Percentiles rank a stretch among this genome's conserved stretches.
Evolutionary conservation across 2,329 filamentous ascomycete species (phyloP).

Genomic region (Neodidymelliopsis sp.): DNA sequence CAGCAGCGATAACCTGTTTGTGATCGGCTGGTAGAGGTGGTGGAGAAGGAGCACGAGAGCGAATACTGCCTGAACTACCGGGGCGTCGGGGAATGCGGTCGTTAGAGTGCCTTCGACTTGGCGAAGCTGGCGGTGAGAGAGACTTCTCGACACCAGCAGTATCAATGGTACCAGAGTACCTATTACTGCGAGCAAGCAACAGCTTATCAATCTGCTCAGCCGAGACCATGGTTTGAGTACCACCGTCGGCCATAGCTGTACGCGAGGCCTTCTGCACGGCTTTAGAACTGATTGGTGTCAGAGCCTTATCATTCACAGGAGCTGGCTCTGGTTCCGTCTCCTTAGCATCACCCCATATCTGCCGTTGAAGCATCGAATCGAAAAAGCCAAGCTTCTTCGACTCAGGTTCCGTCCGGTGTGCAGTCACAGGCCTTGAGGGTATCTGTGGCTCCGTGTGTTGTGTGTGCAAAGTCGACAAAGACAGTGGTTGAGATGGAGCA

Average conservation of each 20-base stretch:
- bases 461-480: conserved; percentile 37
- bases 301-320: conserved; percentile 19
- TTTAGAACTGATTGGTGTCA: conserved; percentile 37
- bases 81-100: conserved; percentile 63
- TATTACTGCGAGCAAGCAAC: conserved; percentile 62
- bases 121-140: conserved; percentile 45
- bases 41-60: conserved; percentile 58
- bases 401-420: conserved; percentile 30
- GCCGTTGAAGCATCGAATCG: conserved; percentile 54
- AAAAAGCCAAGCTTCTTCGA: conserved; percentile 50
- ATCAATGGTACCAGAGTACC: conserved; percentile 36
- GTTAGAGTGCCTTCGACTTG: conserved; percentile 39
- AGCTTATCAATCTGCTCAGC: conserved; percentile 81
- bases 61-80: conserved; percentile 75
- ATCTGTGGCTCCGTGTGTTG: conserved; percentile 41
- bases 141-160: conserved; percentile 41
- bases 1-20: conserved; percentile 82
- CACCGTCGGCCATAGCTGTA: conserved; percentile 67
- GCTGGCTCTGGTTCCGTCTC: conserved; percentile 6
- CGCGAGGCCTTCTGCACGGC: conserved; percentile 36
- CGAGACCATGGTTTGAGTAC: conserved; percentile 85
- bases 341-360: conserved; percentile 53
- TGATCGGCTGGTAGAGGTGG: conserved; percentile 86
- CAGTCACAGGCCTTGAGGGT: conserved; percentile 41
- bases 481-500: conserved; percentile 22